These are phyloP conservation scores for Fusarium sp. DNA, from an alignment of 2,329 filamentous ascomycete species.

Conservation along the genomic window DNA sequence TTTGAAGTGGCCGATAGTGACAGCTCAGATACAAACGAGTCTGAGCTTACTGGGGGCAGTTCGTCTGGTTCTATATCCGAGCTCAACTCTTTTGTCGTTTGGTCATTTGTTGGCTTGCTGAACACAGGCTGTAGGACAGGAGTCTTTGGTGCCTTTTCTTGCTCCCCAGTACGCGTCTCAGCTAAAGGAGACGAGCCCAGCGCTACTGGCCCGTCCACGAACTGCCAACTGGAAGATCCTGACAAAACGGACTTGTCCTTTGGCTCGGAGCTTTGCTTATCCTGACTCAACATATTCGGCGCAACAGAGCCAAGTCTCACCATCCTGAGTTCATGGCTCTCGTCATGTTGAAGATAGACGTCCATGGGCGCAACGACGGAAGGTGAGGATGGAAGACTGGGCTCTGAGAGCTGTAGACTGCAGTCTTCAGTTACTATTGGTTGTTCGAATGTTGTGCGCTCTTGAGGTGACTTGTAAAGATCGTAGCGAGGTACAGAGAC, in stretches of 20 bases:
- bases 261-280: background rate
- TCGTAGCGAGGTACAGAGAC: background rate
- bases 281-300: background rate
- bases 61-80: background rate
- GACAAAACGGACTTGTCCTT: background rate
- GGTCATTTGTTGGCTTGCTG: background rate
- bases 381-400: conserved; percentile 7
- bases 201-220: background rate
- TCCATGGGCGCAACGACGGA: conserved; percentile 24
- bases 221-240: conserved; percentile 17
- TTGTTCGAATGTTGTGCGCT: conserved; percentile 2
- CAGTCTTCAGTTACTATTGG: background rate
- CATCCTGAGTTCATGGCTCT: conserved; percentile 25
- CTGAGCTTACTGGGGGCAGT: background rate
- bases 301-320: background rate
- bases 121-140: background rate
- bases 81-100: background rate
- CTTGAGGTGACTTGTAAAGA: background rate
- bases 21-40: conserved; percentile 17
- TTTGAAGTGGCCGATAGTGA: conserved; percentile 3
- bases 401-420: conserved; percentile 19
- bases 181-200: background rate
- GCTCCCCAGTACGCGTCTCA: background rate
- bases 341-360: conserved; percentile 27
- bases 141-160: background rate